These are phyloP conservation scores for Hirsutella minnesotensis DNA, from an alignment of 2,329 filamentous ascomycete species.

Conservation along the genomic window DNA sequence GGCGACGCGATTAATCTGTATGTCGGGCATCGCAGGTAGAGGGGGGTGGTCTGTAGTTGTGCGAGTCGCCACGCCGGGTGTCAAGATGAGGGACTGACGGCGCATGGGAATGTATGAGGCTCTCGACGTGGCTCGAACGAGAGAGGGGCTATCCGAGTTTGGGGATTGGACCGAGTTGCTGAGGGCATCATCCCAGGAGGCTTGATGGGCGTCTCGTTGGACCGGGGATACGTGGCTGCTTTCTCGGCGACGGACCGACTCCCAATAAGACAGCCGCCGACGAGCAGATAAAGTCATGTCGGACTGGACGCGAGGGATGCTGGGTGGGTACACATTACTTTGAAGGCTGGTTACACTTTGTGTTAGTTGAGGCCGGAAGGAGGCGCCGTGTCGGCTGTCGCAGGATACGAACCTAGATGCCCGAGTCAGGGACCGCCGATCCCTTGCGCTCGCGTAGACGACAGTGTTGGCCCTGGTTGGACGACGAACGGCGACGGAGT, in stretches of 20 bases:
- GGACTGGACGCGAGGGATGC: background rate
- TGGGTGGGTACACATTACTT: background rate
- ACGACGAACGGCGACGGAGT: background rate
- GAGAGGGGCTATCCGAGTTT: background rate
- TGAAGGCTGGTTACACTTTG: background rate
- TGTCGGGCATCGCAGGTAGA: slow-evolving; percentile 17
- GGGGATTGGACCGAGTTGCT: background rate
- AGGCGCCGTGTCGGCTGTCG: background rate
- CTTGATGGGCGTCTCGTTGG: background rate
- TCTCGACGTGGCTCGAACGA: background rate
- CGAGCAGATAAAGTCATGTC: background rate
- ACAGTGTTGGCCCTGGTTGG: slow-evolving; percentile 4
- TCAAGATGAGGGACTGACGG: slow-evolving; percentile 34
- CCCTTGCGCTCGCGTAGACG: background rate
- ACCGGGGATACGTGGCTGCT: background rate
- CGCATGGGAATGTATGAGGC: slow-evolving; percentile 32
- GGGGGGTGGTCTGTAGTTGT: slow-evolving; percentile 11
- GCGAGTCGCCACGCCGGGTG: slow-evolving; percentile 38
- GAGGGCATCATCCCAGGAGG: background rate
- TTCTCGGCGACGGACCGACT: background rate
- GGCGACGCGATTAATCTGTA: slow-evolving; percentile 25
- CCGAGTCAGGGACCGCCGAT: slow-evolving; percentile 3
- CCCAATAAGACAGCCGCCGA: background rate
- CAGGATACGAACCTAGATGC: slow-evolving; percentile 7
- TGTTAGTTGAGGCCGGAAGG: background rate